Base-by-base conservation (phyloP, 805 yeast species). In the Starmerella cellae region DNA sequence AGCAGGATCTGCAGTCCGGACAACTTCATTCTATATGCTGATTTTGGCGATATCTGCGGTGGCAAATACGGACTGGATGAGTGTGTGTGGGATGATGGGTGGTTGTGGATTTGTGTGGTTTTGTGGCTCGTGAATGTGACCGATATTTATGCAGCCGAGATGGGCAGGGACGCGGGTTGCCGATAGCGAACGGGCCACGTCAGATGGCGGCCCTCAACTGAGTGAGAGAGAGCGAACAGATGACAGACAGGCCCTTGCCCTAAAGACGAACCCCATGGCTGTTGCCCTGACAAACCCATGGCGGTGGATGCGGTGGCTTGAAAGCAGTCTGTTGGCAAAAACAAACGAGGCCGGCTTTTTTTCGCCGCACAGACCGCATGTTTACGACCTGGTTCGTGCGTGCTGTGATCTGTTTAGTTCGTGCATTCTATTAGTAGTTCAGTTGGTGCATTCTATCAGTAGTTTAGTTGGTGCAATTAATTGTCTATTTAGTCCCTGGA, bases 1-100 rank as follows among this genome's bases (percentile, higher is more conserved):
- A 60, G 57, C 46, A 66, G 41, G 33, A 58, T 54, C 39, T 66
- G 38, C n/a, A 60, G 23, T 52, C 45, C 48, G 46, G 53, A 47
- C 53, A 67, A 57, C 60, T 63, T 68, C 73, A 68, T 69, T 38
- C 2, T 18, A 3, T n/a, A n/a, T n/a, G n/a, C n/a, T n/a, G n/a
- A n/a, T n/a, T n/a, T n/a, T 11, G 32, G 32, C 8, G 32, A 9
- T 8, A 17, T 14, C 5, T 29, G 17, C 17, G 5, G 16, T 17
- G 17, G 28, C 13, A 13, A 13, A 24, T 24, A 9, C 28, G 28
- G 11, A 13, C 13, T 8, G 28, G 8, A 9, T 24, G 28, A 24
- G 28, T 9, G 28, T n/a, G n/a, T n/a, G 28, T 24, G 28, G 28
- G 8, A 13, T 8, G 28, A 13, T 13, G 28, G 28, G 28, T 24